A percentile compares a stretch with the other conserved stretches of the same genome.
phyloP scores from a whole-genome alignment of 768 basidiomycete genomes.

The Pisolithus albus region DNA sequence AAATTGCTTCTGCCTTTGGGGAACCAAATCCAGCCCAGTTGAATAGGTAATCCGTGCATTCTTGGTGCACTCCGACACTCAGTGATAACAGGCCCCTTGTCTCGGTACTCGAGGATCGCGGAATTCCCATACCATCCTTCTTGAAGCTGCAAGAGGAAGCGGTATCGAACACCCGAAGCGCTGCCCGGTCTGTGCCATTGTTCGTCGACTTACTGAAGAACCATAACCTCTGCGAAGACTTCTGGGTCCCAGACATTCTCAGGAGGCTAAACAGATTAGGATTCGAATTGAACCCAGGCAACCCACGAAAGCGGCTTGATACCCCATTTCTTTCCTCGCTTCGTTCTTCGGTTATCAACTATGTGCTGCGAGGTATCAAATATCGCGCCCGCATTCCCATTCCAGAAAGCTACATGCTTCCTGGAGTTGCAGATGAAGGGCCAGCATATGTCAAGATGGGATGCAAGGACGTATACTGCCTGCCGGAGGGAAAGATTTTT shows the following conservation, averaged over 20 bases:
- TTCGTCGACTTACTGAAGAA: conserved; percentile 43
- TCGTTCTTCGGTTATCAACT: conserved; percentile 55
- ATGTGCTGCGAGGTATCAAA: conserved; percentile 68
- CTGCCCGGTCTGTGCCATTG: conserved; percentile 47
- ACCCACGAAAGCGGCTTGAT: conserved; percentile 33
- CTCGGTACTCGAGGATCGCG: conserved; percentile 74
- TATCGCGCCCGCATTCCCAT: conserved; percentile 69
- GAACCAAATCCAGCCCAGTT: conserved; percentile 58
- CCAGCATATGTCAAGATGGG: conserved; percentile 51
- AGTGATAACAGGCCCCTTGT: conserved; percentile 51
- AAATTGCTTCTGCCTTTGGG: conserved; percentile 63
- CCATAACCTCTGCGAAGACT: conserved; percentile 42
- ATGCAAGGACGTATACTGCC: conserved; percentile 42
- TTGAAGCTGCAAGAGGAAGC: conserved; percentile 53
- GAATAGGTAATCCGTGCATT: conserved; percentile 48
- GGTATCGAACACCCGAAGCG: conserved; percentile 49
- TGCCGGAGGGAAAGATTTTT: conserved; percentile 57
- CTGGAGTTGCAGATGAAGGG: conserved; percentile 81
- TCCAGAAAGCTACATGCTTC: conserved; percentile 59
- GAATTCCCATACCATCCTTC: conserved; percentile 53
- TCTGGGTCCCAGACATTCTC: conserved; percentile 46
- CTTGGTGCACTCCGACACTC: neutral
- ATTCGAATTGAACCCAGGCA: conserved; percentile 38
- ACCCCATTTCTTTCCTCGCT: conserved; percentile 52
- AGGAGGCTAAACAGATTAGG: conserved; percentile 39